These are phyloP conservation scores for Aquilaria malaccensis DNA, from an alignment of 345 rosid species.

Conservation along the genomic window DNA sequence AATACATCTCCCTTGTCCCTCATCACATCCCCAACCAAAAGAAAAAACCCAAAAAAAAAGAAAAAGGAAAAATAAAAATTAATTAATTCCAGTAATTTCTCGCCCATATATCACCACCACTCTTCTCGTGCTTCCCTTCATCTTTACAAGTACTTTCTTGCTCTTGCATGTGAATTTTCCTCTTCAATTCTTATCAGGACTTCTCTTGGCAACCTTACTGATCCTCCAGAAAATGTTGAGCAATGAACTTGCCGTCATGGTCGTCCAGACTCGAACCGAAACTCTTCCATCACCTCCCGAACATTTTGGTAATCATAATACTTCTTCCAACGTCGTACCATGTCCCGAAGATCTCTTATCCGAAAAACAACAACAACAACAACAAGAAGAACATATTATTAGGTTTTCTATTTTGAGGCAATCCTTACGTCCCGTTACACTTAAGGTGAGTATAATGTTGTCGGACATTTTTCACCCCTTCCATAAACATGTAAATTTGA, in stretches of 20 bases:
- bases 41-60: background rate
- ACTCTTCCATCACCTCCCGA: background rate
- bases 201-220: background rate
- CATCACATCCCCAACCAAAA: too few species aligned
- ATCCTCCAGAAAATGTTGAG: background rate
- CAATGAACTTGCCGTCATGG: background rate
- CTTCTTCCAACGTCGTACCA: slow-evolving; percentile 34
- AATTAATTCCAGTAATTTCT: background rate
- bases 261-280: background rate
- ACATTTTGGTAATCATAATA: slow-evolving; percentile 29
- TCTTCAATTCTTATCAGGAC: background rate
- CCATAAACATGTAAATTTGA: background rate
- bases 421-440: slow-evolving; percentile 55
- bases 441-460: slow-evolving; percentile 37
- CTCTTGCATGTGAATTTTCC: slow-evolving; percentile 27
- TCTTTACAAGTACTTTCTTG: slow-evolving; percentile 23
- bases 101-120: slow-evolving; percentile 10
- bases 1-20: slow-evolving; percentile 18
- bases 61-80: too few species aligned
- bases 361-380: slow-evolving; percentile 12
- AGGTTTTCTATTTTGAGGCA: slow-evolving; percentile 43
- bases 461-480: background rate
- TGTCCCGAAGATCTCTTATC: slow-evolving; percentile 22
- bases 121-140: slow-evolving; percentile 36
- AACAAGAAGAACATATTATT: slow-evolving; percentile 12